These are phyloP conservation scores for Ascochyta viciae-villosae DNA, from an alignment of 2,329 filamentous ascomycete genomes.

Conservation along the genomic window DNA sequence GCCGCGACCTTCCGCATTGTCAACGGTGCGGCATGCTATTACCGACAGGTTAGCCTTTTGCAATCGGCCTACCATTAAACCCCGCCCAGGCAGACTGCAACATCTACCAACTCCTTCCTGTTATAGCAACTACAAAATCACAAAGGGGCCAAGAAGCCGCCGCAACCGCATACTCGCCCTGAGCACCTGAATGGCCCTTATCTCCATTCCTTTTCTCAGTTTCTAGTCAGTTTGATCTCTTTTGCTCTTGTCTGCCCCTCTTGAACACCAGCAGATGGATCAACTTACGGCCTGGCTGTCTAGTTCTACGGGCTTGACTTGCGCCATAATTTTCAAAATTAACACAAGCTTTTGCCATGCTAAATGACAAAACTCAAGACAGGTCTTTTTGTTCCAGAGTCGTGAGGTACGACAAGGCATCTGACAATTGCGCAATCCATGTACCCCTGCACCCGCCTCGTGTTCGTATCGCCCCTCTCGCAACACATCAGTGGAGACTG, in stretches of 20 bases:
- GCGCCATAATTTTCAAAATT: neutral
- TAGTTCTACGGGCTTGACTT: too few species aligned
- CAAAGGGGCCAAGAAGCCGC: neutral
- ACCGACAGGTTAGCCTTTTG: neutral
- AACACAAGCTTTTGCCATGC: neutral
- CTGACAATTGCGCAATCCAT: neutral
- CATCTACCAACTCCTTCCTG: neutral
- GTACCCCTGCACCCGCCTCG: conserved; percentile 2
- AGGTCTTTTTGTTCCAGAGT: neutral
- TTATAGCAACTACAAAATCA: neutral
- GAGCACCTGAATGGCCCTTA: neutral
- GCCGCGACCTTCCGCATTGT: neutral
- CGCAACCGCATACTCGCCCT: neutral
- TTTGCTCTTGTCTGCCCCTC: too few species aligned
- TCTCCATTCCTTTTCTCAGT: too few species aligned
- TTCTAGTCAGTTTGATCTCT: too few species aligned
- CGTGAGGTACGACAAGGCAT: neutral
- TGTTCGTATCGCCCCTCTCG: neutral
- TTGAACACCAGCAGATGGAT: too few species aligned
- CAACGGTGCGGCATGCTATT: neutral
- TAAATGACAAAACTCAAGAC: neutral
- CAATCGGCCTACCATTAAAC: neutral
- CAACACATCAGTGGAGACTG: neutral
- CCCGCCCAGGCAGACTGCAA: neutral
- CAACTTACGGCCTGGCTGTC: too few species aligned